A percentile compares a stretch with the other conserved stretches of the same genome.
phyloP scores from a whole-genome alignment of 2,329 filamentous ascomycete genomes.

The Colletotrichum sp. region DNA sequence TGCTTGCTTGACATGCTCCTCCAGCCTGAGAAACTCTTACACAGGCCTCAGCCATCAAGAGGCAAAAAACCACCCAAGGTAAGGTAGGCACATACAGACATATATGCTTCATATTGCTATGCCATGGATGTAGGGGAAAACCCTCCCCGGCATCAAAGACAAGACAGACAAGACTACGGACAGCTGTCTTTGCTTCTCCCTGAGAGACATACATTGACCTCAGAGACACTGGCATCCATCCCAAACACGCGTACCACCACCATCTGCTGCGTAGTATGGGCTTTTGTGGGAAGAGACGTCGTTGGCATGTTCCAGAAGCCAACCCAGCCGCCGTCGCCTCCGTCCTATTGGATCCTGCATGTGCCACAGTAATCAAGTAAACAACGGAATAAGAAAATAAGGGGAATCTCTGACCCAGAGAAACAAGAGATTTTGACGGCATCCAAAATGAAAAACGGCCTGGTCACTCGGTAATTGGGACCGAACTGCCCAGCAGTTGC shows the following conservation, averaged over 20 bases:
- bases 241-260: neutral
- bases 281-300: neutral
- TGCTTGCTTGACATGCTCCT: conserved; percentile 1
- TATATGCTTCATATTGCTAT: neutral
- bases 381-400: conserved; percentile 2
- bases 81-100: neutral
- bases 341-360: neutral
- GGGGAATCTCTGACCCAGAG: neutral
- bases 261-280: neutral
- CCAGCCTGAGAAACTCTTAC: neutral
- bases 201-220: neutral
- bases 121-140: neutral
- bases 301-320: conserved; percentile 19
- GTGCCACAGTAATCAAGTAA: conserved; percentile 2
- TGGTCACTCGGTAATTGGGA: conserved; percentile 13
- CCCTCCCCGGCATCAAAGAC: neutral
- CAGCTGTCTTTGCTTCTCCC: neutral
- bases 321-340: neutral
- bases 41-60: neutral
- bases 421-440: conserved; percentile 10
- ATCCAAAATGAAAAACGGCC: conserved; percentile 4
- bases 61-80: neutral
- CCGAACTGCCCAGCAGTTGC: conserved; percentile 13
- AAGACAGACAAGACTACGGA: neutral
- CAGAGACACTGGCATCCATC: neutral